A percentile compares a stretch with the other conserved stretches of the same genome.
phyloP scores from a whole-genome alignment of 768 basidiomycete genomes.

The Tremella fuciformis region DNA sequence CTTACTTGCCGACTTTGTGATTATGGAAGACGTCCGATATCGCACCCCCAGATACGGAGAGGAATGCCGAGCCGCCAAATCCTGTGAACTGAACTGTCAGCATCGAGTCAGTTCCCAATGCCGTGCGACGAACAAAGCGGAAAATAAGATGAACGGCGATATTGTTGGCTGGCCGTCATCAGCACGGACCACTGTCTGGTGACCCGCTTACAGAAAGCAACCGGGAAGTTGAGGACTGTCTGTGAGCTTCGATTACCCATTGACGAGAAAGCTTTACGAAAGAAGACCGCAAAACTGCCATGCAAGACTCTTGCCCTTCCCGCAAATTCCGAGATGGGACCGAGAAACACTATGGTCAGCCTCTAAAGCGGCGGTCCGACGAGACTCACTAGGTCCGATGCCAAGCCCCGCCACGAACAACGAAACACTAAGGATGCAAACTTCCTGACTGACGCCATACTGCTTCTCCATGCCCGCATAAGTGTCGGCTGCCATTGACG shows the following conservation, averaged over 20 bases:
- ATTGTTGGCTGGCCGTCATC: slow-evolving; percentile 11
- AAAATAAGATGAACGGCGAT: slow-evolving; percentile 64
- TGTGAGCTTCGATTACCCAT: background rate
- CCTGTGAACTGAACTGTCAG: slow-evolving; percentile 54
- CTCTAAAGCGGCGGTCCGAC: background rate
- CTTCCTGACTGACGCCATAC: slow-evolving; percentile 60
- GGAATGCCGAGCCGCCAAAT: slow-evolving; percentile 60
- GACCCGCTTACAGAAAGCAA: slow-evolving; percentile 58
- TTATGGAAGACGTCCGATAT: slow-evolving; percentile 63
- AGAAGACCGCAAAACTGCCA: slow-evolving; percentile 62
- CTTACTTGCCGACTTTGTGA: slow-evolving; percentile 57
- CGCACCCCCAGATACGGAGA: slow-evolving; percentile 64
- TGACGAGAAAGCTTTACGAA: slow-evolving; percentile 42
- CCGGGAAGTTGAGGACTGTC: slow-evolving; percentile 62
- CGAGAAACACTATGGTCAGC: slow-evolving; percentile 51
- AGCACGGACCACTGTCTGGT: slow-evolving; percentile 3
- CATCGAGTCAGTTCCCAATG: background rate
- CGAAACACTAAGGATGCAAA: slow-evolving; percentile 58
- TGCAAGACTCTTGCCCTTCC: slow-evolving; percentile 67
- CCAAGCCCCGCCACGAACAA: slow-evolving; percentile 54
- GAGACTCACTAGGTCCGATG: slow-evolving; percentile 33
- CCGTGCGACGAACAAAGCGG: slow-evolving; percentile 52
- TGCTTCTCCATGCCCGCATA: slow-evolving; percentile 60
- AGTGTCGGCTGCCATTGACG: slow-evolving; percentile 59
- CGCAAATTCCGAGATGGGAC: slow-evolving; percentile 58